phyloP scores from a whole-genome alignment of 2,329 filamentous ascomycete genomes.

The Colletotrichum gloeosporioides region DNA sequence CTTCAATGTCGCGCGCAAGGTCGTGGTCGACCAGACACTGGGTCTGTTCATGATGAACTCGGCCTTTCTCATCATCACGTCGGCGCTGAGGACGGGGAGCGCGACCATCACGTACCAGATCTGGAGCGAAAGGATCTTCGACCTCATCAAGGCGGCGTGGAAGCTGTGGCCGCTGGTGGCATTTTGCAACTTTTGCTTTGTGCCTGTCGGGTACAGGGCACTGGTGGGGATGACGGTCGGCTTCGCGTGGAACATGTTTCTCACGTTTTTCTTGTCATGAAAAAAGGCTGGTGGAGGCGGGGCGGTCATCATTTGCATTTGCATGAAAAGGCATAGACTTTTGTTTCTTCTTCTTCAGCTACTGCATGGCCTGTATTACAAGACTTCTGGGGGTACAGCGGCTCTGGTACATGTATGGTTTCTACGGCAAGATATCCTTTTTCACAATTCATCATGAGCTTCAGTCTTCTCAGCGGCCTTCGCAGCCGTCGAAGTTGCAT shows the following conservation, averaged over 20 bases:
- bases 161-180: conserved; percentile 41
- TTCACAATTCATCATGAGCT: conserved; percentile 1
- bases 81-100: conserved; percentile 33
- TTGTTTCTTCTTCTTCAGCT: neutral
- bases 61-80: conserved; percentile 40
- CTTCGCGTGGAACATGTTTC: conserved; percentile 42
- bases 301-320: neutral
- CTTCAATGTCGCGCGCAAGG: conserved; percentile 37
- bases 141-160: conserved; percentile 39
- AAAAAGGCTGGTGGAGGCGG: neutral
- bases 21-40: conserved; percentile 41
- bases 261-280: conserved; percentile 36
- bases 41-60: conserved; percentile 37
- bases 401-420: neutral
- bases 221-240: conserved; percentile 40
- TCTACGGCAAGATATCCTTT: neutral
- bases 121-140: conserved; percentile 30
- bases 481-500: neutral
- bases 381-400: neutral
- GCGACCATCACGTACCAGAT: conserved; percentile 29
- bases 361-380: neutral
- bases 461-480: neutral
- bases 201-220: conserved; percentile 39
- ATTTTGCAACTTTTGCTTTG: conserved; percentile 39
- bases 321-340: neutral